Base-by-base conservation (phyloP, 441 rosid species). In the Arabidopsis lyrata region DNA sequence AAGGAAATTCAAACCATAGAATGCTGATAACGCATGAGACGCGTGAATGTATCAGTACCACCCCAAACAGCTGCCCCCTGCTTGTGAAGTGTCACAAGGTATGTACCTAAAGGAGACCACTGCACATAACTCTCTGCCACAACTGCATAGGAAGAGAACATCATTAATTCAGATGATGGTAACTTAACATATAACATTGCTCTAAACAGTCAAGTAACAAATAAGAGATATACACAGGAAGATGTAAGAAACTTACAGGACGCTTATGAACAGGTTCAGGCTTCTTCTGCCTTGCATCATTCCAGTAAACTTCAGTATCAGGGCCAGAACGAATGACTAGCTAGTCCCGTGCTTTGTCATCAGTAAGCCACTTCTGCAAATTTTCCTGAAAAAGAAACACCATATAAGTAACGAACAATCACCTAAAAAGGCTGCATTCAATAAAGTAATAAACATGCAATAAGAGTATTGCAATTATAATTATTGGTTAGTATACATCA, bases 11-110 rank as follows among this genome's bases (percentile, higher is more conserved):
- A 4, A 62, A 94, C 97, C 99, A 86, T 94, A 39, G 83, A 86
- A 77, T 94, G 97, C 79, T 91, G 93, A 84, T 83, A 92, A 27
- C 99, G 95, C 96, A 90, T 90, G 42, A 95, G 81, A 60, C 94
- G 87, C 63, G 93, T 85, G 73, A 92, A 95, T 63, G 94, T 71
- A 57, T 72, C 76, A 70, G 89, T 97, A 63, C 99, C 97, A 45
- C 97, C 99, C 99, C 99, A 92, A 72, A 95, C 91, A 60, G 94
- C 96, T 77, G 91, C 94, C 56, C 99, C 99, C 77, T 89, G 97
- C 79, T 91, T 82, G 83, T 95, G 97, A 74, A 92, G 85, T 63
- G 99, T 95, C 36, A 96, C 99, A 70, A 92, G 78, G 81, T 95
- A 95, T 29, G 97, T 92, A 61, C 99, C 99, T 15, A 90, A 81